Base-by-base conservation (phyloP, 2,329 filamentous ascomycete genomes). In the Dactylonectria estremocensis region DNA sequence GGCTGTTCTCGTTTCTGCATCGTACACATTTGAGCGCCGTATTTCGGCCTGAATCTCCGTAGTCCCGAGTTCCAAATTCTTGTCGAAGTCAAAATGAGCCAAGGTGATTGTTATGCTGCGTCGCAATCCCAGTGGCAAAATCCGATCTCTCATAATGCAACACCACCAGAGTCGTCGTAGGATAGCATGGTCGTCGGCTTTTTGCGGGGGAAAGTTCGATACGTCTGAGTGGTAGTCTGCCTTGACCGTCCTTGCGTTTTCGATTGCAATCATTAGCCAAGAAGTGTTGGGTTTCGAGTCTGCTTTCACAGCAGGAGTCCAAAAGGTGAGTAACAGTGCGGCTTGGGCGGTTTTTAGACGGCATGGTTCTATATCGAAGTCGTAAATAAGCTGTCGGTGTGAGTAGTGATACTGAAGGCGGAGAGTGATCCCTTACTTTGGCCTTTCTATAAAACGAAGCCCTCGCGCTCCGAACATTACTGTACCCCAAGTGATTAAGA, bases 391-490 rank as follows among this genome's bases (percentile, higher is more conserved):
- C 58, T 61, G 20, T 10, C 3, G 4, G 6, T 18, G 9, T 53
- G 16, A 3, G n/a, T 2, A 16, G 13, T n/a, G 3, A 9, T 7
- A 20, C 16, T 7, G 16, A n/a, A n/a, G 6, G n/a, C 5, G 1
- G 8, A 43, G 3, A n/a, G 4, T 14, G n/a, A 14, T 16, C 5
- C 5, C 16, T 20, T 18, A 61, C 58, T 35, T 61, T 61, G 5
- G 58, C 58, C n/a, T 54, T 61, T 35, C 58, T 11, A 20, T 61
- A 61, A 33, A 53, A 61, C 0, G 58, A 61, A 8, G 58, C 58
- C 13, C 58, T 61, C 13, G 58, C 74, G 20, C 31, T 59, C 13
- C 56, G 56, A 18, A 59, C 37, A 10, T 24, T 43, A 33, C n/a
- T 33, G 37, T 46, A 11, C 28, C 46, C 56, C 24, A 40, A 3